Percentiles rank a stretch among this genome's conserved stretches.
Evolutionary conservation across 768 basidiomycete genomes (phyloP).

Genomic region (Trametes cinnabarina): DNA sequence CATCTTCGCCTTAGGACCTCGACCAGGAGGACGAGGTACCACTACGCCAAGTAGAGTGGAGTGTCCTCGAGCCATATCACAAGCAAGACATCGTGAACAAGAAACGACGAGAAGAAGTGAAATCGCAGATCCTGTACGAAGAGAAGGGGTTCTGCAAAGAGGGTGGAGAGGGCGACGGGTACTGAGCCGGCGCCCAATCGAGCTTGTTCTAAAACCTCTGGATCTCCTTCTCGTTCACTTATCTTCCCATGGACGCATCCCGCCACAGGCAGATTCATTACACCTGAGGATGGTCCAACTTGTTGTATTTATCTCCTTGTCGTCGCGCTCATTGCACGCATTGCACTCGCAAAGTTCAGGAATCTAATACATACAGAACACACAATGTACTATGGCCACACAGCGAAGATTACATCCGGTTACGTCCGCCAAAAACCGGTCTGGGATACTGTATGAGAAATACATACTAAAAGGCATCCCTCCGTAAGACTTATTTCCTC

Average conservation of each 20-base stretch:
- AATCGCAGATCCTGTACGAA: slow-evolving; percentile 78
- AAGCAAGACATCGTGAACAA: slow-evolving; percentile 69
- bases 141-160: slow-evolving; percentile 92
- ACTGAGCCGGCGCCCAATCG: slow-evolving; percentile 43
- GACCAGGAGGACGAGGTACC: slow-evolving; percentile 90
- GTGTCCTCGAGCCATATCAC: slow-evolving; percentile 67
- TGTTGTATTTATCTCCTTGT: slow-evolving; percentile 21
- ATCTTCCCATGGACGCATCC: slow-evolving; percentile 13
- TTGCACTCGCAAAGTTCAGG: slow-evolving; percentile 2
- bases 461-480: too few species aligned
- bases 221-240: background rate
- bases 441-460: too few species aligned
- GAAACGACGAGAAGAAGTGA: slow-evolving; percentile 78
- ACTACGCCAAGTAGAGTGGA: slow-evolving; percentile 70
- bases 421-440: too few species aligned
- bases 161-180: slow-evolving; percentile 95
- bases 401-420: background rate
- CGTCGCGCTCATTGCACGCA: slow-evolving; percentile 6
- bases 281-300: slow-evolving; percentile 25
- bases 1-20: slow-evolving; percentile 60
- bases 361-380: slow-evolving; percentile 8
- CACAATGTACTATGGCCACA: background rate
- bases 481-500: slow-evolving; percentile 30
- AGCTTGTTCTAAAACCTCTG: background rate
- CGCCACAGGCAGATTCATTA: slow-evolving; percentile 39